A percentile compares a stretch with the other conserved stretches of the same genome.
Evolutionary conservation across 108 stramenopile genomes (phyloP).

Genomic region (Cyclotella choctawhatcheeana): DNA sequence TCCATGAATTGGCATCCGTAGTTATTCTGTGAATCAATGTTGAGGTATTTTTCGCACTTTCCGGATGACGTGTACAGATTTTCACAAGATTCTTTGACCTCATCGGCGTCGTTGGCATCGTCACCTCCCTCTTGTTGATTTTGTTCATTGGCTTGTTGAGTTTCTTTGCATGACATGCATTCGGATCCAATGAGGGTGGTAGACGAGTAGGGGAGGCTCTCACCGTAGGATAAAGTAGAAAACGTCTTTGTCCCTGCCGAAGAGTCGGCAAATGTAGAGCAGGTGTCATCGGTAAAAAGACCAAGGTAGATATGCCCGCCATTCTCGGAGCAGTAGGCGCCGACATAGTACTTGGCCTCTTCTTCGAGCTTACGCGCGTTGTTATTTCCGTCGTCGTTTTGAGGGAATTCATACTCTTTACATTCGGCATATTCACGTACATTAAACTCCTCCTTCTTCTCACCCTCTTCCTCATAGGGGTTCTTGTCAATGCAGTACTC

Average conservation of each 20-base stretch:
- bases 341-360: conserved; percentile 62
- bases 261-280: conserved; percentile 65
- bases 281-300: conserved; percentile 81
- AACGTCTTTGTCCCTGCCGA: conserved; percentile 55
- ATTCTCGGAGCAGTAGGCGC: conserved; percentile 84
- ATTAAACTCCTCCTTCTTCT: conserved; percentile 41
- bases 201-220: conserved; percentile 59
- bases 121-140: conserved; percentile 41
- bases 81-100: conserved; percentile 72
- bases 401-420: conserved; percentile 34
- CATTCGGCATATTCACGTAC: conserved; percentile 53
- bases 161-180: conserved; percentile 74
- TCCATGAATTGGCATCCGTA: conserved; percentile 85
- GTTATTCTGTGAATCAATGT: conserved; percentile 50
- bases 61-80: conserved; percentile 68
- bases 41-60: conserved; percentile 75
- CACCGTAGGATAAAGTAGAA: conserved; percentile 45
- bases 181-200: conserved; percentile 64
- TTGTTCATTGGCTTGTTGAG: conserved; percentile 16
- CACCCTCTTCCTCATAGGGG: conserved; percentile 64
- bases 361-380: conserved; percentile 47
- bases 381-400: conserved; percentile 50
- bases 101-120: conserved; percentile 57
- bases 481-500: conserved; percentile 68
- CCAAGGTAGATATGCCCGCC: conserved; percentile 78